phyloP scores from a whole-genome alignment of 108 stramenopile species.

The Skeletonema grethae region DNA sequence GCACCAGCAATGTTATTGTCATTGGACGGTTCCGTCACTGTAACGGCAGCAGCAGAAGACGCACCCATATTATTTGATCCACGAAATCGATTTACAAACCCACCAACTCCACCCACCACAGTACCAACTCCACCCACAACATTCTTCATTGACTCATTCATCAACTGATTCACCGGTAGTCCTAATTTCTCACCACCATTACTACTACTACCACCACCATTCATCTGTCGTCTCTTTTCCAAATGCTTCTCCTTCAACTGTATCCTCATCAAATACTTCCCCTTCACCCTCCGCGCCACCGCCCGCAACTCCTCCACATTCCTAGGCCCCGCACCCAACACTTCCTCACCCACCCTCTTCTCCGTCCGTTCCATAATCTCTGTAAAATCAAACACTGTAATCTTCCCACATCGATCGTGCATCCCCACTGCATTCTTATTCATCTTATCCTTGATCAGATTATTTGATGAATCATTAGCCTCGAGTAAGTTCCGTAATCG shows the following conservation, averaged over 20 bases:
- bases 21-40: not conserved
- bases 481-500: constrained; percentile 17
- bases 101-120: constrained; percentile 27
- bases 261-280: constrained; percentile 55
- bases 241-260: constrained; percentile 51
- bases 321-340: constrained; percentile 79
- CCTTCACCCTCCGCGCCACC: constrained; percentile 57
- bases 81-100: constrained; percentile 26
- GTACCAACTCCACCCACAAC: constrained; percentile 27
- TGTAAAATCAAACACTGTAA: constrained; percentile 90
- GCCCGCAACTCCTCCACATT: constrained; percentile 77
- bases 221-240: constrained; percentile 20
- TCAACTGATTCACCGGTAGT: constrained; percentile 1
- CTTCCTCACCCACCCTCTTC: constrained; percentile 76
- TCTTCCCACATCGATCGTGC: constrained; percentile 41
- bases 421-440: constrained; percentile 24
- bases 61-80: constrained; percentile 13
- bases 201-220: no score
- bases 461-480: not conserved
- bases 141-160: constrained; percentile 38
- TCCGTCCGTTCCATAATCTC: constrained; percentile 79
- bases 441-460: not conserved
- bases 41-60: not conserved
- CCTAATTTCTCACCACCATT: no score
- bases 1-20: not conserved